Conservation (phyloP, 2,329 filamentous ascomycete genomes). For the Scleromitrula shiraiana region DNA sequence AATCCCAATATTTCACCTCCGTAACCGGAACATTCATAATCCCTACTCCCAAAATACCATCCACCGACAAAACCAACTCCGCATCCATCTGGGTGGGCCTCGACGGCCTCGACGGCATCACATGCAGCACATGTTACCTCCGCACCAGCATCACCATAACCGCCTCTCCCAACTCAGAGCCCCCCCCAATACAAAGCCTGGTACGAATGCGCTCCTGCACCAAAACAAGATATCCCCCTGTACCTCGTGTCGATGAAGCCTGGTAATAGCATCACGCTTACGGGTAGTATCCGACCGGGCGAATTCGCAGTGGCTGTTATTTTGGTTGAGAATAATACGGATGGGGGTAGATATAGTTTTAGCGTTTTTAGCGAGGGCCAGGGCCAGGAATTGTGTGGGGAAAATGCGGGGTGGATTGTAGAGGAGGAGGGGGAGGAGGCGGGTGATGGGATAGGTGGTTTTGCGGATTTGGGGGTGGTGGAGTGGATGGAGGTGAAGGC, state of each 20-base stretch:
- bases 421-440: constrained; percentile 42
- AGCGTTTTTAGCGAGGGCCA: no score
- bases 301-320: no score
- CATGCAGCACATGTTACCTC: not conserved
- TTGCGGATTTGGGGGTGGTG: constrained; percentile 39
- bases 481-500: constrained; percentile 31
- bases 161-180: constrained; percentile 37
- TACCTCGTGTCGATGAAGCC: no score
- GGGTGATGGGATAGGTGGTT: constrained; percentile 31
- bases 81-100: not conserved
- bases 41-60: constrained; percentile 22
- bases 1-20: constrained; percentile 24
- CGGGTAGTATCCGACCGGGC: no score
- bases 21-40: constrained; percentile 32
- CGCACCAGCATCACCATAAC: constrained; percentile 31
- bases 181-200: constrained; percentile 42
- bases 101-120: constrained; percentile 1
- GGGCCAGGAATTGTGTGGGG: no score
- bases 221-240: no score
- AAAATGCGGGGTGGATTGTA: constrained; percentile 44
- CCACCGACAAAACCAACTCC: not conserved
- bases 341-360: no score
- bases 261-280: no score
- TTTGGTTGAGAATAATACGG: no score
- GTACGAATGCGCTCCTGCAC: no score